phyloP scores from a whole-genome alignment of 179 eudicot genomes.

The Spergularia azorica region DNA sequence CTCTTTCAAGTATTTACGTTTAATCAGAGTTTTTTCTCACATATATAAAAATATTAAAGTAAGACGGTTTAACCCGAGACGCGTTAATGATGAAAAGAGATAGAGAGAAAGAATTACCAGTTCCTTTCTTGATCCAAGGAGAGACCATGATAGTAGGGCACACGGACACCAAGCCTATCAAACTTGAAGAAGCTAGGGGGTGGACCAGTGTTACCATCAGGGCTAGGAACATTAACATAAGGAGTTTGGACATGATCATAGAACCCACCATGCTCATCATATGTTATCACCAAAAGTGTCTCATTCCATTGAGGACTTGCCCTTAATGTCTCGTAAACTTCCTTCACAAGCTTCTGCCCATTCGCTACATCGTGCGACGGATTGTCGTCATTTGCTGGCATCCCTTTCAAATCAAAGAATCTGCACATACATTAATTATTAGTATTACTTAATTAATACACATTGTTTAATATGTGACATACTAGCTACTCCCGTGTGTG shows the following conservation, averaged over 20 bases:
- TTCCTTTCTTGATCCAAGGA: slow-evolving; percentile 97
- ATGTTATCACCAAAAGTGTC: slow-evolving; percentile 75
- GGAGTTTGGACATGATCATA: slow-evolving; percentile 94
- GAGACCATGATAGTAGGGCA: slow-evolving; percentile 97
- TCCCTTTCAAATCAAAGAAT: slow-evolving; percentile 65
- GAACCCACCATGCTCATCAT: slow-evolving; percentile 98
- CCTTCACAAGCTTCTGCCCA: slow-evolving; percentile 87
- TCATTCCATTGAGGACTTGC: slow-evolving; percentile 76
- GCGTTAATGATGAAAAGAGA: too few relatives aligned
- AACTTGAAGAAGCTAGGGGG: slow-evolving; percentile 85
- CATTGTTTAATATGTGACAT: too few relatives aligned
- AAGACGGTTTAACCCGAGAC: too few relatives aligned
- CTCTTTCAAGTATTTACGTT: too few relatives aligned
- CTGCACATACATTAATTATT: slow-evolving; percentile 25
- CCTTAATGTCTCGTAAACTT: slow-evolving; percentile 82
- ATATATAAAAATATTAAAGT: too few relatives aligned
- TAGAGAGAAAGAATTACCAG: slow-evolving; percentile 40
- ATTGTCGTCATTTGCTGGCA: slow-evolving; percentile 88
- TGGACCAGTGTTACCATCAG: slow-evolving; percentile 94
- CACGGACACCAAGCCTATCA: slow-evolving; percentile 89
- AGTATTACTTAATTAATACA: too few relatives aligned
- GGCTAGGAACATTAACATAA: slow-evolving; percentile 71
- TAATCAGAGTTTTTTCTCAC: too few relatives aligned
- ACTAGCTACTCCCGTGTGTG: too few relatives aligned
- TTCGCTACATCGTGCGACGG: slow-evolving; percentile 98